These are phyloP conservation scores for Hypsizygus marmoreus DNA, from an alignment of 768 basidiomycete genomes.

Conservation along the genomic window DNA sequence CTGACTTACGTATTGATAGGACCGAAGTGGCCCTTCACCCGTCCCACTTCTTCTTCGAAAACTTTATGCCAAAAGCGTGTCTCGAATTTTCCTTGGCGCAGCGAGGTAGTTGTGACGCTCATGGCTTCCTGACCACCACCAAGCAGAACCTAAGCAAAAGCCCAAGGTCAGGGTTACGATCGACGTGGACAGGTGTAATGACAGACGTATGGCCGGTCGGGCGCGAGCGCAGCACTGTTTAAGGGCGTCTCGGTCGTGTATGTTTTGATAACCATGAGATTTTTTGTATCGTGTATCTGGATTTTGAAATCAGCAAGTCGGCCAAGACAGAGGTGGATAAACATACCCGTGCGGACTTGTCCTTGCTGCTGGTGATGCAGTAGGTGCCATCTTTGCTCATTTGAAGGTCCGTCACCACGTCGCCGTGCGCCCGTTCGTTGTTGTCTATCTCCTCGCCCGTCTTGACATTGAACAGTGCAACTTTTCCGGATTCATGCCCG, in stretches of 20 bases:
- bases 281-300: conserved; percentile 87
- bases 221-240: conserved; percentile 89
- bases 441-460: conserved; percentile 79
- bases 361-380: conserved; percentile 95
- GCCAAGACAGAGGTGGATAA: conserved; percentile 1
- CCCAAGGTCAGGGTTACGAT: neutral
- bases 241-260: conserved; percentile 92
- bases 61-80: conserved; percentile 98
- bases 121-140: conserved; percentile 99
- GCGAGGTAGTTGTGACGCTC: conserved; percentile 93
- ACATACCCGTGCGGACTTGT: conserved; percentile 90
- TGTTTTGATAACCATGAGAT: conserved; percentile 88
- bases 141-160: conserved; percentile 64
- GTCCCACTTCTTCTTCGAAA: conserved; percentile 95
- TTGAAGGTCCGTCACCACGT: conserved; percentile 90
- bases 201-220: conserved; percentile 80
- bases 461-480: conserved; percentile 88
- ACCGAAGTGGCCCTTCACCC: conserved; percentile 97
- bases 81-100: conserved; percentile 96
- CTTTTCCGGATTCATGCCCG: conserved; percentile 95
- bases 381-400: conserved; percentile 88
- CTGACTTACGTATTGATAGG: conserved; percentile 89
- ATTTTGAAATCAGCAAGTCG: neutral
- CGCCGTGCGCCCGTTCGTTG: conserved; percentile 88
- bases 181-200: neutral